phyloP scores from a whole-genome alignment of 371 early-diverging fungal genomes.

The Lichtheimia ramosa region DNA sequence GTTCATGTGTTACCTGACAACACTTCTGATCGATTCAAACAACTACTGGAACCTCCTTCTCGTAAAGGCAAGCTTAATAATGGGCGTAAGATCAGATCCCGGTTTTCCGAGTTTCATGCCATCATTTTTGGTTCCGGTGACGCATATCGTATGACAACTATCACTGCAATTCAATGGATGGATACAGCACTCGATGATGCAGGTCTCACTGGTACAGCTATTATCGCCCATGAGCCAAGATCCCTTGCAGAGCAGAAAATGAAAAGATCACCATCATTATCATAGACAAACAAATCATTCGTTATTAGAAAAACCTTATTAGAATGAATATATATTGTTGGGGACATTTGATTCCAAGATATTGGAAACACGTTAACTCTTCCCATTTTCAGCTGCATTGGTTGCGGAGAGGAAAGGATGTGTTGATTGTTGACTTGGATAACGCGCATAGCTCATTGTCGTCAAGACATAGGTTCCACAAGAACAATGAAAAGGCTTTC shows the following conservation, averaged over 20 bases:
- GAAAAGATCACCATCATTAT: slow-evolving; percentile 1
- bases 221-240: slow-evolving; percentile 57
- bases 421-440: no score
- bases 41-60: slow-evolving; percentile 30
- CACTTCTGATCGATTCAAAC: slow-evolving; percentile 41
- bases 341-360: background rate
- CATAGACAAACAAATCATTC: background rate
- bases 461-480: background rate
- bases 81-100: slow-evolving; percentile 44
- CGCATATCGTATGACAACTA: slow-evolving; percentile 48
- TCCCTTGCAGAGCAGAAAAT: slow-evolving; percentile 57
- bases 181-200: slow-evolving; percentile 50
- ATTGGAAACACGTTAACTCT: background rate
- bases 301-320: background rate
- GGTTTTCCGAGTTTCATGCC: slow-evolving; percentile 51
- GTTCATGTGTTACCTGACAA: slow-evolving; percentile 43
- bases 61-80: slow-evolving; percentile 30
- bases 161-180: slow-evolving; percentile 63
- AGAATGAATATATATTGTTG: background rate
- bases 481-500: background rate
- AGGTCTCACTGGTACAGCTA: slow-evolving; percentile 42
- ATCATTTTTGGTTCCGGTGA: slow-evolving; percentile 62
- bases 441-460: background rate
- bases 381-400: no score
- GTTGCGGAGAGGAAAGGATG: no score